These are phyloP conservation scores for Conoideocrella luteorostrata DNA, from an alignment of 2,329 filamentous ascomycete genomes.

Conservation along the genomic window DNA sequence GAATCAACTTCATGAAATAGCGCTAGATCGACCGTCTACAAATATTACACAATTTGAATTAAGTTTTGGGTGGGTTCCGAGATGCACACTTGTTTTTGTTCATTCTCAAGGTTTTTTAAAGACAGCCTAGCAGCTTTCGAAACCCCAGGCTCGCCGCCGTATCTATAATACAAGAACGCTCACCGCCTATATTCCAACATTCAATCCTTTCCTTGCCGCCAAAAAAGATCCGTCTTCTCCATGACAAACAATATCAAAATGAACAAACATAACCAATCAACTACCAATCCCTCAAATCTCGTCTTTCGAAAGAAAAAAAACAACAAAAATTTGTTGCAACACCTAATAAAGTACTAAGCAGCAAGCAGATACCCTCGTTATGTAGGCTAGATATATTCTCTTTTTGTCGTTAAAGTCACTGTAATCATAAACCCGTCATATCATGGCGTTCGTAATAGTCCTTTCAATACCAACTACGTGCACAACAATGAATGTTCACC, in stretches of 20 bases:
- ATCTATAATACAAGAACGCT: slow-evolving; percentile 14
- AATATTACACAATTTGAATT: too few relatives aligned
- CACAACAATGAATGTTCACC: neutral
- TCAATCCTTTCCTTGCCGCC: neutral
- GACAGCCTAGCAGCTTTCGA: neutral
- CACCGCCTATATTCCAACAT: neutral
- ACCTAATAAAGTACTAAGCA: neutral
- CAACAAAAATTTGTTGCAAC: too few relatives aligned
- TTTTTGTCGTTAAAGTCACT: slow-evolving; percentile 3
- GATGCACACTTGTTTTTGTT: neutral
- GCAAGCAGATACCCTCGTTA: neutral
- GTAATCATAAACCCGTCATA: slow-evolving; percentile 8
- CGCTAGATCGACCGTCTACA: too few relatives aligned
- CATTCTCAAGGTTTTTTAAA: neutral
- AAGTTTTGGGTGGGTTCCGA: too few relatives aligned
- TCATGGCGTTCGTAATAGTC: slow-evolving; percentile 11
- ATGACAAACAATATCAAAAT: slow-evolving; percentile 4
- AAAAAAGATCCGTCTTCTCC: neutral
- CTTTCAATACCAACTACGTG: neutral
- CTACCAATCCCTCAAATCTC: neutral
- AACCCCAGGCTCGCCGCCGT: neutral
- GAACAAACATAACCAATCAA: neutral
- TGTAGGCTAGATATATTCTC: neutral
- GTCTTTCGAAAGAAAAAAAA: neutral
- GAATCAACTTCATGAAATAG: too few relatives aligned